Evolutionary conservation across 106 monocot genomes (phyloP).

Genomic region (Dioscorea zingiberensis): DNA sequence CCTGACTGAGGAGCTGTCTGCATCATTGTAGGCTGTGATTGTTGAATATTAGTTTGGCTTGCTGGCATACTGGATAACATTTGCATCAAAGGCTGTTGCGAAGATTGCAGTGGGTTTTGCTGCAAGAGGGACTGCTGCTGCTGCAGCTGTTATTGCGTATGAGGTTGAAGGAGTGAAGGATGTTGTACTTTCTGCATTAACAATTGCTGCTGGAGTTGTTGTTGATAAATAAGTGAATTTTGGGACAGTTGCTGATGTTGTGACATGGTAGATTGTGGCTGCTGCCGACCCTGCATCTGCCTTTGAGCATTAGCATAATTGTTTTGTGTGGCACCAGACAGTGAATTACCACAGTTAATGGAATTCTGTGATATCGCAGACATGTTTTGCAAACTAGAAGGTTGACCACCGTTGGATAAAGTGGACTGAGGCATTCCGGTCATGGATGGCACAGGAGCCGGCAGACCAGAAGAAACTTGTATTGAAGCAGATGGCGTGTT

Average conservation of each 20-base stretch:
- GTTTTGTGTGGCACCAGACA: conserved; percentile 22
- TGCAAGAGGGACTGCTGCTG: conserved; percentile 3
- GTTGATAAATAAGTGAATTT: conserved; percentile 44
- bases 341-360: conserved; percentile 36
- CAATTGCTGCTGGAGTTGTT: conserved; percentile 44
- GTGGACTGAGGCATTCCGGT: conserved; percentile 46
- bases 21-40: conserved; percentile 39
- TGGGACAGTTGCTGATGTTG: conserved; percentile 52
- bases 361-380: conserved; percentile 37
- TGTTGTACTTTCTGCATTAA: conserved; percentile 50
- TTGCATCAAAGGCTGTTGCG: conserved; percentile 56
- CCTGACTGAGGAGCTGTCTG: conserved; percentile 36
- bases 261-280: conserved; percentile 13
- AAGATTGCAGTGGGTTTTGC: conserved; percentile 14
- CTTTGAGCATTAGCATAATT: conserved; percentile 66
- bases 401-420: conserved; percentile 35
- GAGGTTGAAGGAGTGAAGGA: conserved; percentile 32
- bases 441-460: conserved; percentile 37
- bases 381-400: conserved; percentile 51
- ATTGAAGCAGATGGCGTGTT: conserved; percentile 28
- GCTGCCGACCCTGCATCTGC: conserved; percentile 46
- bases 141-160: conserved; percentile 53
- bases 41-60: conserved; percentile 39
- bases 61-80: conserved; percentile 42
- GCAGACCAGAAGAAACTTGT: conserved; percentile 34